phyloP scores from a whole-genome alignment of 441 rosid genomes.

The Gossypium davidsonii region DNA sequence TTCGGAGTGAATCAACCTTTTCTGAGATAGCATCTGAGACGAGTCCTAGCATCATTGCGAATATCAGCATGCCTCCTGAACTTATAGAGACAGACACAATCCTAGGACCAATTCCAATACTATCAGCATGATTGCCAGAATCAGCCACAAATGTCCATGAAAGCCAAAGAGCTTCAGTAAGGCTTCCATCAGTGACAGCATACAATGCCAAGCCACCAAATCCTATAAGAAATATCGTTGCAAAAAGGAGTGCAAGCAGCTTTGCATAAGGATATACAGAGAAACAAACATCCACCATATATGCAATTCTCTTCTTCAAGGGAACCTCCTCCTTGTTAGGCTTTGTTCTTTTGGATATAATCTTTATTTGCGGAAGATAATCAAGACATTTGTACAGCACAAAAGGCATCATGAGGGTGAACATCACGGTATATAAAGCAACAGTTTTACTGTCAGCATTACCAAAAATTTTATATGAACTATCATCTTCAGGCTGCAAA shows the following conservation, averaged over 20 bases:
- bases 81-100: slow-evolving; percentile 84
- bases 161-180: slow-evolving; percentile 85
- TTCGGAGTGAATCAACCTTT: slow-evolving; percentile 82
- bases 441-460: slow-evolving; percentile 49
- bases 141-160: slow-evolving; percentile 93
- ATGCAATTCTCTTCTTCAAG: slow-evolving; percentile 86
- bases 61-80: slow-evolving; percentile 89
- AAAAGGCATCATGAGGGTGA: slow-evolving; percentile 55
- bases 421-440: slow-evolving; percentile 52
- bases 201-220: slow-evolving; percentile 82
- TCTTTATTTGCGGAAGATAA: slow-evolving; percentile 52
- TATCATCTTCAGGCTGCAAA: slow-evolving; percentile 29
- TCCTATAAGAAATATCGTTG: slow-evolving; percentile 70
- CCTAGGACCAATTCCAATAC: slow-evolving; percentile 68
- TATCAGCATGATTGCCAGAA: slow-evolving; percentile 87
- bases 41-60: slow-evolving; percentile 97
- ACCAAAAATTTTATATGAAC: slow-evolving; percentile 23
- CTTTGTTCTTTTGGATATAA: slow-evolving; percentile 38
- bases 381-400: slow-evolving; percentile 64
- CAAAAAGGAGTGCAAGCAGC: slow-evolving; percentile 85
- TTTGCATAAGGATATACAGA: slow-evolving; percentile 86
- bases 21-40: slow-evolving; percentile 92
- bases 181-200: slow-evolving; percentile 73
- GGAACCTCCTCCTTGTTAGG: slow-evolving; percentile 67
- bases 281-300: slow-evolving; percentile 78